phyloP scores from a whole-genome alignment of 2,329 filamentous ascomycete genomes.

The Talaromyces verruculosus region DNA sequence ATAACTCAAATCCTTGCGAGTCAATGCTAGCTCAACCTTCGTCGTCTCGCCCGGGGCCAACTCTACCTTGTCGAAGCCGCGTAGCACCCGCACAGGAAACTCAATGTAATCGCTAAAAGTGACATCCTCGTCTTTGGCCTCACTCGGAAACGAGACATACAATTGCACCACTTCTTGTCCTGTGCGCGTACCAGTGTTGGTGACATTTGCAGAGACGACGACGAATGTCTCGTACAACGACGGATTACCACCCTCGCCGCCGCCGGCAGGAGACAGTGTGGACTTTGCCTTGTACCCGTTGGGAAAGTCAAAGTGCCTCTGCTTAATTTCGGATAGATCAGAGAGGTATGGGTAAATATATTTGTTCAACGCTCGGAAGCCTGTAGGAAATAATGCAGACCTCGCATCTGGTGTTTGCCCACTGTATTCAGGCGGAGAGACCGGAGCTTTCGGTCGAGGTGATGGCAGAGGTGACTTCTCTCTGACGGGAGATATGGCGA shows the following conservation, averaged over 20 bases:
- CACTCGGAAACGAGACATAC: constrained; percentile 67
- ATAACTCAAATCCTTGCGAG: constrained; percentile 68
- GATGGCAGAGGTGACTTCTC: constrained; percentile 51
- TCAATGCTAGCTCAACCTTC: constrained; percentile 60
- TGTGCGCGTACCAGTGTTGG: constrained; percentile 49
- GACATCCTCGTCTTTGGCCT: constrained; percentile 31
- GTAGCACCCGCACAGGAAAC: constrained; percentile 62
- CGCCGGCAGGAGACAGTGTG: constrained; percentile 63
- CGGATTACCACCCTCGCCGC: constrained; percentile 56
- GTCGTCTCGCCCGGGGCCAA: constrained; percentile 56
- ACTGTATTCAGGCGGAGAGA: constrained; percentile 57
- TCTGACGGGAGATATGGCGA: constrained; percentile 50
- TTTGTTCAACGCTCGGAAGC: constrained; percentile 62
- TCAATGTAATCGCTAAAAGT: constrained; percentile 50
- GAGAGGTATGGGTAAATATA: constrained; percentile 73
- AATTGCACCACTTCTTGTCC: constrained; percentile 56
- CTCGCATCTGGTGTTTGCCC: constrained; percentile 55
- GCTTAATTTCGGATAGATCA: constrained; percentile 48
- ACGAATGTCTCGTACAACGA: constrained; percentile 53
- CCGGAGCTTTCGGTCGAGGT: constrained; percentile 41
- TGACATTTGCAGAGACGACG: constrained; percentile 47
- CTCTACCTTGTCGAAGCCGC: constrained; percentile 70
- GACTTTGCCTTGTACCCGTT: constrained; percentile 55
- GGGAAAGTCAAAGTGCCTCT: constrained; percentile 52
- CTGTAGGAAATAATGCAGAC: constrained; percentile 61